Evolutionary conservation across 306 rosid genomes (phyloP).

Genomic region (Dryas alaskensis): DNA sequence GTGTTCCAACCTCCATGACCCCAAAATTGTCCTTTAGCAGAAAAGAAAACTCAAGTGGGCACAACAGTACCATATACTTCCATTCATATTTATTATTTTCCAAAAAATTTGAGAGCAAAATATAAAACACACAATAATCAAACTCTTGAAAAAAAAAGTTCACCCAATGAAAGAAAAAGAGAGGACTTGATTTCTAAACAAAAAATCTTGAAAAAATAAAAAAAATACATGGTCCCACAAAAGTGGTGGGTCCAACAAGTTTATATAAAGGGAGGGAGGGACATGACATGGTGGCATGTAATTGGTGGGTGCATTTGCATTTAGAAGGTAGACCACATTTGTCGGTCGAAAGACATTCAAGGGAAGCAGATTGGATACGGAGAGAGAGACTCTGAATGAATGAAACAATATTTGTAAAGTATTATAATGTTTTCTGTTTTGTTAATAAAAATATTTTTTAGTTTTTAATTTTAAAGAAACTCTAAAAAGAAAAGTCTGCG

Average conservation of each 20-base stretch:
- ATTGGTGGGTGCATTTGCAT: slow-evolving; percentile 1
- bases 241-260: no score
- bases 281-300: slow-evolving; percentile 21
- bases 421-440: background rate
- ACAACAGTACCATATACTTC: no score
- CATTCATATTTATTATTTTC: no score
- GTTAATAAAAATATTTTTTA: background rate
- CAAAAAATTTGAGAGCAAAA: background rate
- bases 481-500: slow-evolving; percentile 6
- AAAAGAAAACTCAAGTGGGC: no score
- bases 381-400: background rate
- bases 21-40: no score
- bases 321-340: slow-evolving; percentile 14
- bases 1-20: no score
- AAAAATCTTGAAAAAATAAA: background rate
- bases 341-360: slow-evolving; percentile 15
- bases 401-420: background rate
- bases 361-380: slow-evolving; percentile 12
- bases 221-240: no score
- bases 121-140: background rate
- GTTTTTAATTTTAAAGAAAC: background rate
- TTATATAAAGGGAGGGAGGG: no score
- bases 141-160: background rate
- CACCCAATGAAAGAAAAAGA: background rate
- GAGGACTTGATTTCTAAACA: no score